Conservation (phyloP, 805 yeast genomes). For the Myxozyma monticola region DNA sequence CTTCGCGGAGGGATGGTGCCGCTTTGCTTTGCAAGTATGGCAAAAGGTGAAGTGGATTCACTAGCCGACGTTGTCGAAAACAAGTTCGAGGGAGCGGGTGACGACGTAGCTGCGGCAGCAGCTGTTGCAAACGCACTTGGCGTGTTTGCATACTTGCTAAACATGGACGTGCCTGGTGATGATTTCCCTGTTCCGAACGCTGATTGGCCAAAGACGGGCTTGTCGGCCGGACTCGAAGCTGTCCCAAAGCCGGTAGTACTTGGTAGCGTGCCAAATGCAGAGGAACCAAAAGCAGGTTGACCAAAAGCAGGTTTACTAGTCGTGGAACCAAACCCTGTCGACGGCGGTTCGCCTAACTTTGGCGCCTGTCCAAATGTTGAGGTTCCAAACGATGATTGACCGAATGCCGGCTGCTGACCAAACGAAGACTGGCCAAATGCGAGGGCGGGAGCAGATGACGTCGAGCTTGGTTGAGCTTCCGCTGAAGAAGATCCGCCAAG, state of each 20-base stretch:
- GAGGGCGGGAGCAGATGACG: background rate
- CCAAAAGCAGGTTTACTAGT: background rate
- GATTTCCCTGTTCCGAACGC: background rate
- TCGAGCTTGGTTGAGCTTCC: background rate
- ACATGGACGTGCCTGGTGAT: background rate
- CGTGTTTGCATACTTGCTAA: background rate
- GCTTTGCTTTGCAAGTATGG: no score
- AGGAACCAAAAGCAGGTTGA: slow-evolving; percentile 4
- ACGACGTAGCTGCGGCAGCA: background rate
- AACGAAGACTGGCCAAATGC: slow-evolving; percentile 1
- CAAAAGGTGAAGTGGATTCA: no score
- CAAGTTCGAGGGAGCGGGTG: no score
- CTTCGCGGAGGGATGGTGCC: no score
- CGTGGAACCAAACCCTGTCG: no score
- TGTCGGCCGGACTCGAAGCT: no score
- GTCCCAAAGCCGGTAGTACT: no score
- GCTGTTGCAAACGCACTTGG: background rate
- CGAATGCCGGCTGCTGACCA: background rate
- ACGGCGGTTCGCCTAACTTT: background rate
- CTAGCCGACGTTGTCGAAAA: no score
- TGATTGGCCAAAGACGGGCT: no score
- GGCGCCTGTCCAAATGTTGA: background rate
- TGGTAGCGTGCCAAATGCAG: no score
- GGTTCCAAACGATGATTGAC: background rate
- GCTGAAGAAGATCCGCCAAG: slow-evolving; percentile 1